Evolutionary conservation across 345 rosid genomes (phyloP).

Genomic region (Bretschneidera sinensis): DNA sequence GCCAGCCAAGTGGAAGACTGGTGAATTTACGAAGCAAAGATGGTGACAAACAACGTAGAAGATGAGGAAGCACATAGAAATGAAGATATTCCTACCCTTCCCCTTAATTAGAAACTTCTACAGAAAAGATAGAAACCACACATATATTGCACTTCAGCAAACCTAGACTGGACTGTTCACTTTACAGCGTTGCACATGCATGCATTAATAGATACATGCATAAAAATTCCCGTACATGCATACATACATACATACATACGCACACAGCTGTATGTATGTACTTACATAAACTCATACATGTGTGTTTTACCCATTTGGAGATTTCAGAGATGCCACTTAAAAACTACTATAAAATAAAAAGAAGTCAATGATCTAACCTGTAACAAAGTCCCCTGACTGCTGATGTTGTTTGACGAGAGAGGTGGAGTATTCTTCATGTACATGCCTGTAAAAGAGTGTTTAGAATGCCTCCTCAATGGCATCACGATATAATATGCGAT

Average conservation of each 20-base stretch:
- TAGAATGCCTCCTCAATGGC: constrained; percentile 2
- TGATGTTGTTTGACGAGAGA: constrained; percentile 45
- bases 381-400: constrained; percentile 55
- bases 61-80: not conserved
- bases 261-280: no score
- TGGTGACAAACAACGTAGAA: not conserved
- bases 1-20: not conserved
- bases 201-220: no score
- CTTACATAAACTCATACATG: no score
- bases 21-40: not conserved
- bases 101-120: not conserved
- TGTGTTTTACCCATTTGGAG: not conserved
- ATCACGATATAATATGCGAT: constrained; percentile 8
- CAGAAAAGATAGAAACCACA: no score
- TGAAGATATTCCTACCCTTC: not conserved
- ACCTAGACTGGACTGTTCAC: no score
- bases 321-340: no score
- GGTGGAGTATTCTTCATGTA: constrained; percentile 62
- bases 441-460: constrained; percentile 44
- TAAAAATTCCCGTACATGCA: no score
- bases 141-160: no score
- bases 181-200: no score
- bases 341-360: constrained; percentile 3
- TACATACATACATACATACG: no score
- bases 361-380: constrained; percentile 49